Conservation (phyloP, 805 yeast genomes). For the Hemisphaericaspora nanyangensis region DNA sequence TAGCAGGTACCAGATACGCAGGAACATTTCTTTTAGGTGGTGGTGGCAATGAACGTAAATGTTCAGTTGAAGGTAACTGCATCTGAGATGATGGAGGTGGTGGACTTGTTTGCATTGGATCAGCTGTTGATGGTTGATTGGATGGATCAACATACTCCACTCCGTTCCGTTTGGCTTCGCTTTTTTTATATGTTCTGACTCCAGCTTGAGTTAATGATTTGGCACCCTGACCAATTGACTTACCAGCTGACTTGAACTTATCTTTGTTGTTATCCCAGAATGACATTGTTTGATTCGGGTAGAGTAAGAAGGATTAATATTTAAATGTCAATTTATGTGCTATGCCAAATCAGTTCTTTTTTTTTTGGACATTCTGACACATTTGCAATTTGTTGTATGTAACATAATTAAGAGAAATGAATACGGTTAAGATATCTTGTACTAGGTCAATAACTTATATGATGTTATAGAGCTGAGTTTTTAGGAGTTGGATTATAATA, state of each 20-base stretch:
- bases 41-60: slow-evolving; percentile 15
- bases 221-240: slow-evolving; percentile 51
- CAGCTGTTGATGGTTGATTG: not conserved
- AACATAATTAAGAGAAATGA: too few relatives aligned
- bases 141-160: slow-evolving; percentile 4
- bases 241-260: slow-evolving; percentile 47
- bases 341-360: too few relatives aligned
- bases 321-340: too few relatives aligned
- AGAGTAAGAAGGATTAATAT: not conserved
- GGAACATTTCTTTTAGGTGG: slow-evolving; percentile 38
- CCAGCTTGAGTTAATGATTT: slow-evolving; percentile 50
- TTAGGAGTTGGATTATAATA: too few relatives aligned
- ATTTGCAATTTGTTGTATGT: too few relatives aligned
- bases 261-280: slow-evolving; percentile 47
- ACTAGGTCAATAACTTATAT: too few relatives aligned
- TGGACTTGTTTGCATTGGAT: not conserved
- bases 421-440: too few relatives aligned
- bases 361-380: too few relatives aligned
- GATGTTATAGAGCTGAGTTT: too few relatives aligned
- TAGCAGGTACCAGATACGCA: slow-evolving; percentile 16
- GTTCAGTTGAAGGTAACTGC: slow-evolving; percentile 15
- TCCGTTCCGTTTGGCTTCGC: slow-evolving; percentile 25
- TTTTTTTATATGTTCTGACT: slow-evolving; percentile 45
- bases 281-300: slow-evolving; percentile 14
- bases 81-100: slow-evolving; percentile 3